These are phyloP conservation scores for Globisporangium paroecandrum DNA, from an alignment of 352 stramenopile genomes.

Conservation along the genomic window DNA sequence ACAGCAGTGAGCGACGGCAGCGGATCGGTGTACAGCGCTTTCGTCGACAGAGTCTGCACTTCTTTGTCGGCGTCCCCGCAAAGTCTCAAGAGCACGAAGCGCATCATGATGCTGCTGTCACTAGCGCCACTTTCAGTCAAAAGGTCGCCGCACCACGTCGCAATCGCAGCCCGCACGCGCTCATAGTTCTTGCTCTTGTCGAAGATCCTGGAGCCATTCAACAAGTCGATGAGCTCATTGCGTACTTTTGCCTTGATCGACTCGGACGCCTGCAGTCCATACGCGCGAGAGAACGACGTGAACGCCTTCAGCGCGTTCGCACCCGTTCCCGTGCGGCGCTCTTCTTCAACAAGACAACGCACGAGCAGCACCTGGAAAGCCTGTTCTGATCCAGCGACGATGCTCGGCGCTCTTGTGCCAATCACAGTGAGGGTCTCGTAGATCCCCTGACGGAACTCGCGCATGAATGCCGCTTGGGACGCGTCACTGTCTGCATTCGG, in stretches of 20 bases:
- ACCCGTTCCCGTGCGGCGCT: slow-evolving; percentile 37
- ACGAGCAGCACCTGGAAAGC: slow-evolving; percentile 76
- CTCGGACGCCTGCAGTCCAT: slow-evolving; percentile 23
- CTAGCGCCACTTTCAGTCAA: slow-evolving; percentile 17
- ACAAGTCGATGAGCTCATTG: slow-evolving; percentile 47
- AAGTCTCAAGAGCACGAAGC: slow-evolving; percentile 58
- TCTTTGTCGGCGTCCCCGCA: slow-evolving; percentile 35
- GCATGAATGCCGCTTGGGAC: slow-evolving; percentile 36
- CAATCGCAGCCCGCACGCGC: slow-evolving; percentile 57
- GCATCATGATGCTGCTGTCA: slow-evolving; percentile 38
- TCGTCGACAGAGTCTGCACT: slow-evolving; percentile 30
- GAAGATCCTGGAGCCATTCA: slow-evolving; percentile 59
- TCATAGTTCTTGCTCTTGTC: slow-evolving; percentile 55
- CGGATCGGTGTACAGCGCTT: slow-evolving; percentile 44
- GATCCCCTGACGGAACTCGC: slow-evolving; percentile 57
- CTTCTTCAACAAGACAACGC: slow-evolving; percentile 55
- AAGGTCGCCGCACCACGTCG: slow-evolving; percentile 52
- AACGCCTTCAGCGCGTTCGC: slow-evolving; percentile 68
- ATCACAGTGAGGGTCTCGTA: slow-evolving; percentile 60
- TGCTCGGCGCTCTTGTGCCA: slow-evolving; percentile 27
- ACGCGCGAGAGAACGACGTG: slow-evolving; percentile 43
- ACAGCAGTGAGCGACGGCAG: slow-evolving; percentile 34
- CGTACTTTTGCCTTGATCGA: slow-evolving; percentile 38
- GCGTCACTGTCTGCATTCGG: slow-evolving; percentile 50
- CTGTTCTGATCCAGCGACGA: slow-evolving; percentile 54